Base-by-base conservation (phyloP, 2,329 filamentous ascomycete species). In the Diaporthe capsici region DNA sequence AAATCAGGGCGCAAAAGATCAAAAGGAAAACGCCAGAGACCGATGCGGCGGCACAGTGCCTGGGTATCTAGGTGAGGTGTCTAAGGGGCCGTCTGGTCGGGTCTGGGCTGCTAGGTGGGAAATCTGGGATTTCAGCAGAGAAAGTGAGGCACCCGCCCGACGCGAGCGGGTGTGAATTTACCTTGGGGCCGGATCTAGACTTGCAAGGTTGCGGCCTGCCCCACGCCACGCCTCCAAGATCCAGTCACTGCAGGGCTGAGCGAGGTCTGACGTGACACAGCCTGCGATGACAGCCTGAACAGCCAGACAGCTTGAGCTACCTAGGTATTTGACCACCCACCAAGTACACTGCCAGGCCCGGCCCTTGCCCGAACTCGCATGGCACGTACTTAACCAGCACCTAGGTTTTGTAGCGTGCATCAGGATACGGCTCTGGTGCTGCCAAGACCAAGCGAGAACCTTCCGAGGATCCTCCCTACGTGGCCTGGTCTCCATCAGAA, bases 231-330 rank as follows among this genome's bases (percentile, higher is more conserved):
- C 51, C 65, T 68, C 65, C 31, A 71, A 58, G 47, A 28, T 72
- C 42, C 42, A 72, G 71, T 60, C 58, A 20, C 34, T 65, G n/a
- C 71, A 53, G 60, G 71, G 57, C 57, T 73, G 71, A 73, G 71
- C 17, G n/a, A 60, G 42, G 68, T n/a, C 68, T 60, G 68, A 47
- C 20, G 51, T 49, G 34, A 71, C 67, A 31, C 58, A 44, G 60
- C 60, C 60, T n/a, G 39, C 60, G 47, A 10, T 47, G 61, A 65
- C 37, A 42, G 39, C 68, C 51, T 47, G 39, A 17, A n/a, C 47
- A 39, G 60, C 60, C 20, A 8, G 25, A 39, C 37, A 47, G 25
- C 9, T 47, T 20, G 37, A n/a, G 9, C 20, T 47, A 31, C 28
- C 28, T 31, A 31, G 28, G 28, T 31, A 44, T 63, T 31, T 28